A percentile compares a stretch with the other conserved stretches of the same genome.
phyloP scores from a whole-genome alignment of 2,329 filamentous ascomycete species.

The Elsinoe arachidis region DNA sequence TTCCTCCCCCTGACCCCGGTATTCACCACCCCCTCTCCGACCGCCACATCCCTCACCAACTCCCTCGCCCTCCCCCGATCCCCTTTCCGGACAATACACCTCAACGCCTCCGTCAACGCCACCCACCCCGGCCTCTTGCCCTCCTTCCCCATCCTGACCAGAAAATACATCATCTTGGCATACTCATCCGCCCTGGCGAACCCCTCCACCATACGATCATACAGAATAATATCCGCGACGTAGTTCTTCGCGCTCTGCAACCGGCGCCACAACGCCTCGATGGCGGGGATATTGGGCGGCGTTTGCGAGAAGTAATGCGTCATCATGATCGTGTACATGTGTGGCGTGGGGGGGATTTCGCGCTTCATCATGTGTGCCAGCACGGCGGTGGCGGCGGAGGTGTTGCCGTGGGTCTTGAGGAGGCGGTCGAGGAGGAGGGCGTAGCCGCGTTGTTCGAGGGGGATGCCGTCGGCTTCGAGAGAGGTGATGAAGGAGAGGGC shows the following conservation, averaged over 20 bases:
- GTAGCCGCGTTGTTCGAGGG: constrained; percentile 56
- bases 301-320: constrained; percentile 53
- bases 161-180: constrained; percentile 42
- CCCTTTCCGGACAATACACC: constrained; percentile 29
- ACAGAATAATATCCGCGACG: constrained; percentile 49
- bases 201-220: constrained; percentile 61
- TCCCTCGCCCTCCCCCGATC: constrained; percentile 28
- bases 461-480: constrained; percentile 50
- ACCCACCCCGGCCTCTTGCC: constrained; percentile 36
- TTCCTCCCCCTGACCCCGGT: constrained; percentile 18
- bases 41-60: constrained; percentile 32
- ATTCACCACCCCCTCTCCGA: constrained; percentile 24
- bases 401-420: constrained; percentile 40
- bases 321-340: constrained; percentile 68
- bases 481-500: constrained; percentile 49
- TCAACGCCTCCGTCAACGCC: constrained; percentile 32
- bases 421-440: constrained; percentile 61
- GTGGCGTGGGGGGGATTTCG: constrained; percentile 47
- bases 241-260: constrained; percentile 30
- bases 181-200: constrained; percentile 43
- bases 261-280: constrained; percentile 50
- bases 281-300: constrained; percentile 47
- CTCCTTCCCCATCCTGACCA: constrained; percentile 31
- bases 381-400: constrained; percentile 49
- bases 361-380: constrained; percentile 52